Evolutionary conservation across 2,329 filamentous ascomycete genomes (phyloP).

Genomic region (Myriosclerotinia duriaeana): DNA sequence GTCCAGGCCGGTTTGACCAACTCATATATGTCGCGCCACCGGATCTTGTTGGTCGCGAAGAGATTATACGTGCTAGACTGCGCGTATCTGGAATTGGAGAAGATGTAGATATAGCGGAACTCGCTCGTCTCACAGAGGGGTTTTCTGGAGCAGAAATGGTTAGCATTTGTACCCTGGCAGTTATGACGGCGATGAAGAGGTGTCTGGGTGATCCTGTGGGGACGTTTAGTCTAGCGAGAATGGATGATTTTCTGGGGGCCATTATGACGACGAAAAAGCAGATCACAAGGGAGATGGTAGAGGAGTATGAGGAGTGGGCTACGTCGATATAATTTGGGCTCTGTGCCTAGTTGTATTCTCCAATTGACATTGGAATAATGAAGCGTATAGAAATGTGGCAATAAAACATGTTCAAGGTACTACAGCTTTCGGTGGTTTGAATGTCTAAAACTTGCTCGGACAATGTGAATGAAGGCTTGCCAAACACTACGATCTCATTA

Average conservation of each 20-base stretch:
- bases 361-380: background rate
- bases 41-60: constrained; percentile 66
- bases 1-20: constrained; percentile 81
- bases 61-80: constrained; percentile 72
- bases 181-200: constrained; percentile 52
- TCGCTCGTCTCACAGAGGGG: constrained; percentile 68
- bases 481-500: too few species aligned
- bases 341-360: background rate
- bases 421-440: too few species aligned
- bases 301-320: constrained; percentile 50
- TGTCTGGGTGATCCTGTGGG: too few species aligned
- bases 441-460: too few species aligned
- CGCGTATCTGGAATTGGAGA: constrained; percentile 57
- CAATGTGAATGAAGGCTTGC: too few species aligned
- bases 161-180: constrained; percentile 54
- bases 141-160: constrained; percentile 85
- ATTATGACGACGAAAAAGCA: constrained; percentile 52
- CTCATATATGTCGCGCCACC: constrained; percentile 85
- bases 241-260: constrained; percentile 49
- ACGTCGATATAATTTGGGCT: background rate
- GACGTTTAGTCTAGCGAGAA: too few species aligned
- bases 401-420: too few species aligned
- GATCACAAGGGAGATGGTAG: constrained; percentile 59
- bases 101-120: constrained; percentile 63
- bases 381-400: too few species aligned